Base-by-base conservation (phyloP, 805 yeast species). In the Candida nitratophila region DNA sequence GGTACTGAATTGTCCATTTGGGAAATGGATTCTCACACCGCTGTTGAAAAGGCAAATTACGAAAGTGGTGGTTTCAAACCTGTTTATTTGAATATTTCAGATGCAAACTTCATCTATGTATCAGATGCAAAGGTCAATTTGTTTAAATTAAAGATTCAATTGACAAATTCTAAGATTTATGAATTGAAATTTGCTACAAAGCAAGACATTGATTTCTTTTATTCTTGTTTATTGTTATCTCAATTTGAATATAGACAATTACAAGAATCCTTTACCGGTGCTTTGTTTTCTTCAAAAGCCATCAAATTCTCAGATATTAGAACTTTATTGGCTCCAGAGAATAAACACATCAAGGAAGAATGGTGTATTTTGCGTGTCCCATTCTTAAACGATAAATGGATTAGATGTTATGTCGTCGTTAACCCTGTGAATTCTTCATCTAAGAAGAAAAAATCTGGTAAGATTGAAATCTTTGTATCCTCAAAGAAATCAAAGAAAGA, bases 231-330 rank as follows among this genome's bases (percentile, higher is more conserved):
- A 31, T 63, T 71, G 41, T 57, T 81, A 39, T 62, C 82, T n/a
- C 75, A 72, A 49, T 81, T 66, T 54, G 88, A 81, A 59, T 73
- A 66, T 51, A 68, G 70, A 17, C 71, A 75, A 40, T 64, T 81
- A 43, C 79, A 76, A 53, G 83, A 80, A 59, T 72, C 80, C 19
- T 81, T 74, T 54, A 80, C 86, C 0, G 88, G 85, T 7, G 83
- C 80, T 2, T 61, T 81, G 30, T 59, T 81, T 30, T 75, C 83
- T 9, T 61, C 76, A 9, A 79, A 76, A 50, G 87, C 83, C 1
- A 66, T 78, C 3, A 58, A 65, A 42, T 66, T 81, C 44, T 68
- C 75, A 2, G 88, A 81, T 55, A 69, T 80, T 36, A 77, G 79
- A 52, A 76, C 81, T 2, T 63, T 81, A 17, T 63, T 81, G 49